Evolutionary conservation across 345 rosid species (phyloP), one percentile per base, ranked within the genome.

Genomic region (Populus tremula): DNA sequence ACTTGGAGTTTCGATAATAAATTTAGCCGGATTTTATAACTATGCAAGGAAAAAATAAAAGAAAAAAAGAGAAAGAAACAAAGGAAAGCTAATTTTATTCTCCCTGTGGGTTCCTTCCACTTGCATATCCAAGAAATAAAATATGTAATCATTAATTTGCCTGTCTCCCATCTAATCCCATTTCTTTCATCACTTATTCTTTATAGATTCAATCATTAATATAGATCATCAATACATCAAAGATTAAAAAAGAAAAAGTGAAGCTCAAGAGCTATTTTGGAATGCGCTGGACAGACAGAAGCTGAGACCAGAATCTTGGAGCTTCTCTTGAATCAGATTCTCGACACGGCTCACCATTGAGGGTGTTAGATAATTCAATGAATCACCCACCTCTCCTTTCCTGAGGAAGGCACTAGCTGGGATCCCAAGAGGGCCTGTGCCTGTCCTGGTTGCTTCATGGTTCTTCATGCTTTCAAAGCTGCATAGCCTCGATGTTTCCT

Each of bases 381-480:
- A 86, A 54, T 84, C 88, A 8, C 90, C 88, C 14, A 82, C 82
- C 0, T 23, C 23, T 1, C 86, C 90, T 13, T 18, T 50, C 79
- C 90, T 78, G 49, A 87, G 86, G 79, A 66, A 84, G 0, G 81
- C 33, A 23, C 79, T 80, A 54, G 85, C 75, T 0, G 80, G 67
- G 39, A 78, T 25, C 54, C 69, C 74, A 8, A 73, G 45, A 6
- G 79, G 82, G 33, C 78, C 86, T 2, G 77, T 80, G 5, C 90
- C 86, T 50, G 23, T 78, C 45, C 47, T 79, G 68, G 84, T 87
- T 10, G 84, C 83, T 73, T 87, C 88, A 76, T 84, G 74, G 77
- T 53, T 82, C 70, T 85, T 85, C 0, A 87, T 68, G 85, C 90
- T 82, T 14, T 87, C 87, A 36, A 87, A 53, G 72, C 83, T 82